These are phyloP conservation scores for Chimonanthus praecox DNA, from an alignment of 164 flowering plant genomes.

Conservation along the genomic window DNA sequence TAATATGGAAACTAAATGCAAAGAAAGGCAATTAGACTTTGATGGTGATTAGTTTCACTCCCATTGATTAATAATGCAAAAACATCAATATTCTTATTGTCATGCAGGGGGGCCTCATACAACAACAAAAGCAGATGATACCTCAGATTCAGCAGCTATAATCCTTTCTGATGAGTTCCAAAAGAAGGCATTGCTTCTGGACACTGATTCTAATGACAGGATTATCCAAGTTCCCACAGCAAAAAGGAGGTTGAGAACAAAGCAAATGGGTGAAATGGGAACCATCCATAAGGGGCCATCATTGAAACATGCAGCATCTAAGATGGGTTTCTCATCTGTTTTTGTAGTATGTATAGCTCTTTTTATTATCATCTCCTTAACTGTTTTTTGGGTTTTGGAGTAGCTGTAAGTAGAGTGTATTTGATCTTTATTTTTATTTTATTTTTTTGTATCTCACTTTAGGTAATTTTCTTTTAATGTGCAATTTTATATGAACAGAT, in stretches of 20 bases:
- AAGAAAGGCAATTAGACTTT: too few relatives aligned
- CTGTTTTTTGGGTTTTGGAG: conserved; percentile 25
- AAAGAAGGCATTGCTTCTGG: background rate
- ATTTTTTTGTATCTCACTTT: too few relatives aligned
- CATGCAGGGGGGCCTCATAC: background rate
- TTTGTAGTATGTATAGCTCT: conserved; percentile 16
- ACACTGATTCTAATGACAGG: background rate
- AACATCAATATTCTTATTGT: background rate
- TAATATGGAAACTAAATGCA: too few relatives aligned
- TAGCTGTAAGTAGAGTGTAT: background rate
- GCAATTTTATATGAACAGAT: too few relatives aligned
- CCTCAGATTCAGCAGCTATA: background rate
- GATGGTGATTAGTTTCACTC: too few relatives aligned
- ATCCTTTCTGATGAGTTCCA: conserved; percentile 5
- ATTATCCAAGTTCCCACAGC: background rate
- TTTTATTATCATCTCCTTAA: conserved; percentile 15
- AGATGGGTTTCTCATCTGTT: conserved; percentile 3
- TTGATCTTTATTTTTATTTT: too few relatives aligned
- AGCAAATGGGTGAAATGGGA: background rate
- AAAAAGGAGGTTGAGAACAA: conserved; percentile 1
- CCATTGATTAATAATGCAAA: too few relatives aligned
- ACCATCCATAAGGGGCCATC: background rate
- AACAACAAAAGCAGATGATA: background rate
- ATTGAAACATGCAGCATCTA: background rate
- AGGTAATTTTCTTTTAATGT: too few relatives aligned